A percentile compares a stretch with the other conserved stretches of the same genome.
These are phyloP conservation scores for Edaphochlamys debaryana DNA, from an alignment of 139 green algal genomes.

Conservation along the genomic window DNA sequence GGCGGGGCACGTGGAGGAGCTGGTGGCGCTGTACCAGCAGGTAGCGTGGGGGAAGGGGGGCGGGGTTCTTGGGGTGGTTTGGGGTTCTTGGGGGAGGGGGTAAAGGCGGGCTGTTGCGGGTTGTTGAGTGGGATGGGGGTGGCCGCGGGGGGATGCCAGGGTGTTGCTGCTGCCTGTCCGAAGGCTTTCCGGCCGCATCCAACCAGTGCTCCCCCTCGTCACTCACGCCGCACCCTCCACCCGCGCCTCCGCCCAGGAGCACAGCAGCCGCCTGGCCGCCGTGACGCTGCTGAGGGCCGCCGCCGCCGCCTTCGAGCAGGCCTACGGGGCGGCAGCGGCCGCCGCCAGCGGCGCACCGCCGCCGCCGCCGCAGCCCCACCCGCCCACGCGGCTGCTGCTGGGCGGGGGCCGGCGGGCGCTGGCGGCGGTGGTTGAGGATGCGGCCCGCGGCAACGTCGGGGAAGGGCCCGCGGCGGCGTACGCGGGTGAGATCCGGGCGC, in stretches of 20 bases:
- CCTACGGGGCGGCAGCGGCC: no score
- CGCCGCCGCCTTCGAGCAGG: neutral
- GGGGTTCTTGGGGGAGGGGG: neutral
- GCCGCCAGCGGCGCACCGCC: no score
- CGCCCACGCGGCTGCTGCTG: neutral
- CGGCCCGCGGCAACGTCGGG: neutral
- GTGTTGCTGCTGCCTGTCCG: no score
- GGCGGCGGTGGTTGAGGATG: neutral
- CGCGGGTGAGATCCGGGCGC: neutral
- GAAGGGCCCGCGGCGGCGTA: neutral
- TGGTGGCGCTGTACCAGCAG: conserved; percentile 17
- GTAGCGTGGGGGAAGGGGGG: neutral
- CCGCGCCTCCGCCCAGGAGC: neutral
- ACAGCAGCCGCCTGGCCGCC: neutral
- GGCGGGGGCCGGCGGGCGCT: neutral
- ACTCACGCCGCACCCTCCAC: no score
- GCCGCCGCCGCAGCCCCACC: no score
- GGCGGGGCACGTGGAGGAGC: conserved; percentile 1
- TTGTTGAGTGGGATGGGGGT: neutral
- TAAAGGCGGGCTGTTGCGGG: no score
- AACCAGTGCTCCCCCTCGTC: no score
- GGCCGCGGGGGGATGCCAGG: no score
- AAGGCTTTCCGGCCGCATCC: no score
- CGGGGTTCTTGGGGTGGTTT: neutral
- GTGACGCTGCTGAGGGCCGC: neutral